Evolutionary conservation across 768 basidiomycete species (phyloP), one percentile per base, ranked within the genome.

Genomic region (Tylopilus felleus): DNA sequence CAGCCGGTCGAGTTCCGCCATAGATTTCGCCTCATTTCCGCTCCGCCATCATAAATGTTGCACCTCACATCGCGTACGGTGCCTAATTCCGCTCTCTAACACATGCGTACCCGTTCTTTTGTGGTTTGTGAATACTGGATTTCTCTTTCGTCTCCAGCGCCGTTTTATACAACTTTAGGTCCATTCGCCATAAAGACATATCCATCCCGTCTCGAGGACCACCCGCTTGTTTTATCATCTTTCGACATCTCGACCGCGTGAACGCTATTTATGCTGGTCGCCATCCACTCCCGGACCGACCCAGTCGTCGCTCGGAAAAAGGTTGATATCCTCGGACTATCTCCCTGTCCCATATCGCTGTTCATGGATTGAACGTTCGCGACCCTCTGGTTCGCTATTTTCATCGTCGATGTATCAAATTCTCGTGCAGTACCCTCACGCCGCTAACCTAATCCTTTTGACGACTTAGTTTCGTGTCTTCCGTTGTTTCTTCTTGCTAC

Each of bases 141-240:
- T 60, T 57, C 49, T 62, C 62, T n/a, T n/a, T 62, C 57, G 59
- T 66, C 58, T 54, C 51, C 41, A 56, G 48, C 54, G 49, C 29
- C 65, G 61, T 61, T 51, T 58, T 55, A 69, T 63, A 58, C 57
- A 51, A 58, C 25, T 58, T 62, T 46, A 53, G 64, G 62, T 63
- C 60, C 65, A 65, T 58, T 47, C 64, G 62, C 55, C 65, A 69
- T 72, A 66, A 70, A 79, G 82, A 83, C 82, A 78, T 82, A 82
- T 83, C 77, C 81, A 80, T 82, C 79, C 81, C 75, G 81, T 83
- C 80, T 70, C 64, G 72, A 73, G 77, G 73, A 72, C 67, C 69
- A 65, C 68, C 66, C 64, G 58, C 61, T 61, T 64, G 52, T 66
- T 65, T 62, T 55, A 56, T 65, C 60, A 58, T 60, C 55, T 64